phyloP scores from a whole-genome alignment of 2,329 filamentous ascomycete genomes.

The Colletotrichum sp. region DNA sequence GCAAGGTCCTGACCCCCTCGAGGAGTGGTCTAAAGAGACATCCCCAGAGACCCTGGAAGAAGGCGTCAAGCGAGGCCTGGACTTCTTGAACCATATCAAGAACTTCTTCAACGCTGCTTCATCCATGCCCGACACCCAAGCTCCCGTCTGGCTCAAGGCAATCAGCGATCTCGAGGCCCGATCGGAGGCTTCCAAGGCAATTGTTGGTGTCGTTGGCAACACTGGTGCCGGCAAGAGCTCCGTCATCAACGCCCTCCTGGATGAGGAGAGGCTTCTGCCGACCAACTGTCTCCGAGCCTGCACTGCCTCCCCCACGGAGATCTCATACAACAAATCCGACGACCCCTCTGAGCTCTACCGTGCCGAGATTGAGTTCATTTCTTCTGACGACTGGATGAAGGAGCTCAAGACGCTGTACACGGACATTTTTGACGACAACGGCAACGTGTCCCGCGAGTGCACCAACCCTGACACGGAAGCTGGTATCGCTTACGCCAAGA shows the following conservation, averaged over 20 bases:
- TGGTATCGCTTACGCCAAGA: constrained; percentile 45
- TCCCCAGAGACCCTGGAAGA: constrained; percentile 3
- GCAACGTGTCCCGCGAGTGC: constrained; percentile 39
- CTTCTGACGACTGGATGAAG: constrained; percentile 53
- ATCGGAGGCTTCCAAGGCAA: constrained; percentile 32
- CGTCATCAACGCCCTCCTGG: constrained; percentile 67
- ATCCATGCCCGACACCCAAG: not conserved
- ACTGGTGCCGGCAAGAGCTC: constrained; percentile 69
- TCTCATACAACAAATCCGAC: constrained; percentile 59
- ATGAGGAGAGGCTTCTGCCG: constrained; percentile 57
- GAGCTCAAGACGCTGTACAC: constrained; percentile 54
- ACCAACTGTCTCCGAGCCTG: constrained; percentile 63
- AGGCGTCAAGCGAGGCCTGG: not conserved
- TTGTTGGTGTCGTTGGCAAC: constrained; percentile 66
- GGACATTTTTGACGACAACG: constrained; percentile 50
- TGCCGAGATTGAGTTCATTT: constrained; percentile 65
- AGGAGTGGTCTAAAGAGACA: not conserved
- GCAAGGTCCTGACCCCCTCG: not conserved
- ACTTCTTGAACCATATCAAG: constrained; percentile 7
- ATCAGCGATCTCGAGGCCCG: constrained; percentile 25
- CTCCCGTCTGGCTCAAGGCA: not conserved
- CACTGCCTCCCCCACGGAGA: constrained; percentile 65
- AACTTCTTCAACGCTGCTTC: not conserved
- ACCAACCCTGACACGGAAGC: constrained; percentile 48
- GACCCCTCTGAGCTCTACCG: constrained; percentile 44